Conservation (phyloP, 345 rosid species). For the Pseudoturritis turrita region DNA sequence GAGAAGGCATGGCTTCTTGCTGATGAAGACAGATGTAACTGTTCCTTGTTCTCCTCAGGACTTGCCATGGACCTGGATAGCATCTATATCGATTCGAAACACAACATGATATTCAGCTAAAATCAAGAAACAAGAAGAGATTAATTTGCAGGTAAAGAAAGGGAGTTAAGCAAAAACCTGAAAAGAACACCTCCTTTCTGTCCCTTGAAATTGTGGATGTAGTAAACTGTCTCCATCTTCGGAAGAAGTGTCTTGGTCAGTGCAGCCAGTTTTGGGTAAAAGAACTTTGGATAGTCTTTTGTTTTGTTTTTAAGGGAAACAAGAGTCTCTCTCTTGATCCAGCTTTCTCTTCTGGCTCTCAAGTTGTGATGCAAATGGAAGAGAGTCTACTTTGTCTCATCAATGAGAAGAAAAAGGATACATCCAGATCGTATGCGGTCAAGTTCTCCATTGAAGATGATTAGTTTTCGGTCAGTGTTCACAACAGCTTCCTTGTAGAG, state of each 20-base stretch:
- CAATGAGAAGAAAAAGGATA: slow-evolving; percentile 51
- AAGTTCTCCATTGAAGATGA: slow-evolving; percentile 88
- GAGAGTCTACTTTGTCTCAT: not conserved
- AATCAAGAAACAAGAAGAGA: not conserved
- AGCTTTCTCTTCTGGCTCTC: not conserved
- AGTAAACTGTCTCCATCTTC: slow-evolving; percentile 81
- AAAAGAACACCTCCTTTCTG: slow-evolving; percentile 79
- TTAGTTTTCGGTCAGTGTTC: slow-evolving; percentile 55
- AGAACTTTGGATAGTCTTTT: slow-evolving; percentile 85
- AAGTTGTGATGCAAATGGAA: slow-evolving; percentile 5
- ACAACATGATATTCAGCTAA: not conserved
- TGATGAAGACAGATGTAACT: slow-evolving; percentile 51
- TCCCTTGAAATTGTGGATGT: slow-evolving; percentile 93
- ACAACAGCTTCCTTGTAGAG: slow-evolving; percentile 82
- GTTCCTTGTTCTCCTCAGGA: slow-evolving; percentile 51
- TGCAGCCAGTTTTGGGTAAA: slow-evolving; percentile 89
- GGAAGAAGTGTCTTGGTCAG: slow-evolving; percentile 73
- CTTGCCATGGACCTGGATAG: slow-evolving; percentile 95
- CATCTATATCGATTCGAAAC: slow-evolving; percentile 37
- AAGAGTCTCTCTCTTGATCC: not conserved
- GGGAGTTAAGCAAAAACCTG: slow-evolving; percentile 42
- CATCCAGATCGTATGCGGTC: slow-evolving; percentile 97
- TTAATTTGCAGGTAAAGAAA: not conserved
- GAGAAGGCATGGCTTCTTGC: slow-evolving; percentile 84
- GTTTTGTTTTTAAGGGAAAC: slow-evolving; percentile 33